Percentiles rank a stretch among this genome's conserved stretches.
These are phyloP conservation scores for Fusarium duplospermum DNA, from an alignment of 2,329 filamentous ascomycete genomes.

Conservation along the genomic window DNA sequence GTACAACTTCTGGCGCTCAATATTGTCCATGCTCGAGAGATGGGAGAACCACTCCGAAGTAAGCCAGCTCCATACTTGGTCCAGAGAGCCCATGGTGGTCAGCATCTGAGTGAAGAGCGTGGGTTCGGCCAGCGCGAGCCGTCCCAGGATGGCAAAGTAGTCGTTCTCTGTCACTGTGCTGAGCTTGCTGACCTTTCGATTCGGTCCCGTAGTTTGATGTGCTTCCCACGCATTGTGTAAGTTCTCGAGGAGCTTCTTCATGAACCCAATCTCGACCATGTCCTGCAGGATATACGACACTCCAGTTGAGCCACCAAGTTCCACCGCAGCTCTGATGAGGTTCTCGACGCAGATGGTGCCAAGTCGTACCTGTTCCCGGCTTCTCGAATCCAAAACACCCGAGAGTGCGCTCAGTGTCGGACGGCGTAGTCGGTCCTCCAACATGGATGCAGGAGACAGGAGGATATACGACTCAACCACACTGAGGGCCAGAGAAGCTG, in stretches of 20 bases:
- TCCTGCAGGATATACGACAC: conserved; percentile 73
- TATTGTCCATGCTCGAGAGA: conserved; percentile 74
- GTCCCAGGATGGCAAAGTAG: conserved; percentile 85
- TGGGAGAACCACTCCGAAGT: conserved; percentile 74
- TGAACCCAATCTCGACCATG: conserved; percentile 71
- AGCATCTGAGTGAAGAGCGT: conserved; percentile 72
- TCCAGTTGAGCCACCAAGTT: conserved; percentile 70
- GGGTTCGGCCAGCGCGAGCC: conserved; percentile 80
- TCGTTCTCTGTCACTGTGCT: conserved; percentile 83
- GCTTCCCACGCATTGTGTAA: conserved; percentile 78
- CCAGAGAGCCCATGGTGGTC: conserved; percentile 57
- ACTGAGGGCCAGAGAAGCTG: conserved; percentile 69
- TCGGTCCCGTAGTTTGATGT: conserved; percentile 85
- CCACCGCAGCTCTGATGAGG: conserved; percentile 71
- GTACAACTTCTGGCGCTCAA: conserved; percentile 76
- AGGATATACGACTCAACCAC: conserved; percentile 78
- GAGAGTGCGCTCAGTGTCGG: conserved; percentile 63
- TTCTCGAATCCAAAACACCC: conserved; percentile 62
- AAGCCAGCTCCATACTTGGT: conserved; percentile 70
- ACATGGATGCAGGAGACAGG: conserved; percentile 74
- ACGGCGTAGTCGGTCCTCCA: conserved; percentile 66
- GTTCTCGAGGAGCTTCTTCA: conserved; percentile 72
- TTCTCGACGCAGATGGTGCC: conserved; percentile 73
- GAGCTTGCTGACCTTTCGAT: conserved; percentile 74
- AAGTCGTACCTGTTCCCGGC: conserved; percentile 68